These are phyloP conservation scores for Kazachstania sp. DNA, from an alignment of 1,139 yeast species.

Conservation along the genomic window DNA sequence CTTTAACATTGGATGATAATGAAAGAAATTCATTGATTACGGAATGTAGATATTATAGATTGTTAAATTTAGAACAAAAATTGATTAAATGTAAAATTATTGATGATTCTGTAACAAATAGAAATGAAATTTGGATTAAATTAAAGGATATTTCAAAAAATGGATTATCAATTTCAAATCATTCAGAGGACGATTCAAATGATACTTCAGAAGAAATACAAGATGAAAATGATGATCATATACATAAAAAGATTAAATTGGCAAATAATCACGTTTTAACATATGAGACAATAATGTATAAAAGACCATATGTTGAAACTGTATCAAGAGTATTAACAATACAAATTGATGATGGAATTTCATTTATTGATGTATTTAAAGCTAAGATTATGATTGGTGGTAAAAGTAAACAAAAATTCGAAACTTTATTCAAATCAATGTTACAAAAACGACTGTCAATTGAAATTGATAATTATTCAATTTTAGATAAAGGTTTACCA, in stretches of 20 bases:
- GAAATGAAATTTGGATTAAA: conserved; percentile 50
- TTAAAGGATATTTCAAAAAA: conserved; percentile 40
- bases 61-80: conserved; percentile 65
- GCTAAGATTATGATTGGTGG: background rate
- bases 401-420: background rate
- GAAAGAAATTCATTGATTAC: conserved; percentile 43
- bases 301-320: conserved; percentile 52
- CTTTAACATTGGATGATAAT: conserved; percentile 45
- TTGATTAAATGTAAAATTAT: conserved; percentile 46
- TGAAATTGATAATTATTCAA: background rate
- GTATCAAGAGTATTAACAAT: conserved; percentile 45
- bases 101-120: conserved; percentile 42
- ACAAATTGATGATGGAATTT: conserved; percentile 39
- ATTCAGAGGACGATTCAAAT: background rate
- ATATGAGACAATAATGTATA: conserved; percentile 32
- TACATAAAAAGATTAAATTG: background rate
- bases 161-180: conserved; percentile 31
- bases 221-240: background rate
- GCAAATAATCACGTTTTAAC: background rate
- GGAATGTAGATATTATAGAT: conserved; percentile 73
- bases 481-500: conserved; percentile 23
- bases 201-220: too few relatives aligned
- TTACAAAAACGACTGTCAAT: background rate
- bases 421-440: background rate
- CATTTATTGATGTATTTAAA: background rate